Evolutionary conservation across 306 rosid species (phyloP), one percentile per base, ranked within the genome.

Genomic region (Cucurbita argyrosperma): DNA sequence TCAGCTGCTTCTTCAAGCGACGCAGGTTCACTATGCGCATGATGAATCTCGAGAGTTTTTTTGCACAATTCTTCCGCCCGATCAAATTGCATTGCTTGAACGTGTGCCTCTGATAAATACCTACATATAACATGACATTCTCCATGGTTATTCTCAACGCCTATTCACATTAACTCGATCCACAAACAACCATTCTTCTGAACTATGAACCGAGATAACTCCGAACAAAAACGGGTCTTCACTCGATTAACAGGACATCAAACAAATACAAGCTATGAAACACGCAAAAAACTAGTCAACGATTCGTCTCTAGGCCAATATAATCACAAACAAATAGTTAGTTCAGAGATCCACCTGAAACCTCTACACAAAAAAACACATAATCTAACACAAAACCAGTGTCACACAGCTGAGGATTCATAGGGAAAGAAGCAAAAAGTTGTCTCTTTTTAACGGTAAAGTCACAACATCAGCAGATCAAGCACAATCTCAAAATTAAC

Each of bases 1-100:
- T 95, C 99, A 6, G 99, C 96, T 10, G 99, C 97, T 74, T 95
- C 99, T 76, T 95, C 99, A 21, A 95, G 92, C 16, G 99, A 91
- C 19, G 99, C 99, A 1, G 99, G 99, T 74, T 95, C 99, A 55
- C 99, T 91, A 72, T 95, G 97, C 1, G 87, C 92, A 4, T 79
- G 87, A 55, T 91, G 99, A 78, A 95, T 95, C 83, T 95, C 99
- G 37, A 95, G 87, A 6, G 99, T 95, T 73, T 81, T 91, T 79
- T 89, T 91, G 78, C 96, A 88, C 74, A 95, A 81, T 39, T 91
- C 96, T 65, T 95, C 99, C 3, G 97, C 99, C 79, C 91, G 89
- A 61, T 89, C 99, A 74, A 91, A 95, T 76, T 95, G 97, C 99
- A 95, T 95, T 67, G 99, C 99, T 82, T 95, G 99, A 69, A 95